phyloP scores from a whole-genome alignment of 805 yeast genomes.

The Saturnispora halmiae region DNA sequence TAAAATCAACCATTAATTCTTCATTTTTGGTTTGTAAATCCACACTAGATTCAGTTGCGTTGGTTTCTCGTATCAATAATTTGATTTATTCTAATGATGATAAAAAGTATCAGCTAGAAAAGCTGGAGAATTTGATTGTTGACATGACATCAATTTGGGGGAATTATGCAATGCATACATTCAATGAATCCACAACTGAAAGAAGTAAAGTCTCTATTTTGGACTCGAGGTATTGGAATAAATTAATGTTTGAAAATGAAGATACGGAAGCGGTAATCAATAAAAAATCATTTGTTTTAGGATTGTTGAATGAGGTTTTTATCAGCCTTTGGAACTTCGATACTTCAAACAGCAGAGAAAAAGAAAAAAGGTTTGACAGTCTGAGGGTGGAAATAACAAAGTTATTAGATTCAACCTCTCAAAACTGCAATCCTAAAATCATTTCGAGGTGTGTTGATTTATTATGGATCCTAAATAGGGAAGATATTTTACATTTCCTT shows the following conservation, averaged over 20 bases:
- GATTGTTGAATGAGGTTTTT: constrained; percentile 25
- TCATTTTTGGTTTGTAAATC: constrained; percentile 33
- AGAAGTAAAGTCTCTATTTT: constrained; percentile 12
- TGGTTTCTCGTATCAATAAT: constrained; percentile 32
- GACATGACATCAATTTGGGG: constrained; percentile 39
- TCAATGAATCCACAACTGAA: not conserved
- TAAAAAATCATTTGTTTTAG: constrained; percentile 17
- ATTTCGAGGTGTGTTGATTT: constrained; percentile 12
- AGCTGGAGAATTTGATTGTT: constrained; percentile 26
- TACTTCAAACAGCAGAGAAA: not conserved
- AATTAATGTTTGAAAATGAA: constrained; percentile 10
- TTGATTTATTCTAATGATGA: constrained; percentile 22
- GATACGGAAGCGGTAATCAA: constrained; percentile 2
- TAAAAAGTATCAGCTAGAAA: constrained; percentile 14
- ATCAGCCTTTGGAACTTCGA: constrained; percentile 11
- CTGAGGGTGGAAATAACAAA: not conserved
- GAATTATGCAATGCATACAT: constrained; percentile 28
- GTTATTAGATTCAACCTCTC: not conserved
- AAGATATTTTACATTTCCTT: constrained; percentile 5
- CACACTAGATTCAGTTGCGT: constrained; percentile 40
- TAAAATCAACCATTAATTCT: constrained; percentile 19
- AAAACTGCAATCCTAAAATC: not conserved
- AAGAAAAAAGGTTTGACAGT: not conserved
- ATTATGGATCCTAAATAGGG: constrained; percentile 18
- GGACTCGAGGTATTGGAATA: constrained; percentile 22